A percentile compares a stretch with the other conserved stretches of the same genome.
These are phyloP conservation scores for Nevesoporus exiguus DNA, from an alignment of 768 basidiomycete genomes.

Conservation along the genomic window DNA sequence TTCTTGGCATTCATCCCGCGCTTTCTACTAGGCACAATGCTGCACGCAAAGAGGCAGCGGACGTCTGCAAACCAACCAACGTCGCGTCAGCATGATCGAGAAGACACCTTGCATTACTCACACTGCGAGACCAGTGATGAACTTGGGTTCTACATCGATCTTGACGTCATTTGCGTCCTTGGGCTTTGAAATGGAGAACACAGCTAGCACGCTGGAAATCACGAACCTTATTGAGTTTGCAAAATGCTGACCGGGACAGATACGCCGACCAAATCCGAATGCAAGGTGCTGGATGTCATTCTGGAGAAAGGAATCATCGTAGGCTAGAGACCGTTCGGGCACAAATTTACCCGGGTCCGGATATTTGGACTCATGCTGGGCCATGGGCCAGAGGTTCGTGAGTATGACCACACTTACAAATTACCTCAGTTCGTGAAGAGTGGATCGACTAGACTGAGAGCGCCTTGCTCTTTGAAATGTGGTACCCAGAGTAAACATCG, in stretches of 20 bases:
- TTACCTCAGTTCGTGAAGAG: too few relatives aligned
- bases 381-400: not conserved
- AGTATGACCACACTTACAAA: not conserved
- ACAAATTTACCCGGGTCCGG: not conserved
- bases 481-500: not conserved
- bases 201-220: slow-evolving; percentile 1
- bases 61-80: not conserved
- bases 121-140: not conserved
- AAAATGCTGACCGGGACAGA: slow-evolving; percentile 19
- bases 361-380: slow-evolving; percentile 3
- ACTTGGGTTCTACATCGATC: not conserved
- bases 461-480: not conserved
- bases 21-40: not conserved
- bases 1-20: not conserved
- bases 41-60: not conserved
- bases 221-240: slow-evolving; percentile 13
- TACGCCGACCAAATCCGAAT: slow-evolving; percentile 26
- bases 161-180: not conserved
- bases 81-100: not conserved
- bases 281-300: not conserved
- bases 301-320: not conserved
- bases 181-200: slow-evolving; percentile 1
- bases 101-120: not conserved
- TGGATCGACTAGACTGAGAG: too few relatives aligned
- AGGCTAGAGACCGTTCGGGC: not conserved